Percentiles rank a stretch among this genome's conserved stretches.
Evolutionary conservation across 306 rosid genomes (phyloP).

Genomic region (Gillenia trifoliata): DNA sequence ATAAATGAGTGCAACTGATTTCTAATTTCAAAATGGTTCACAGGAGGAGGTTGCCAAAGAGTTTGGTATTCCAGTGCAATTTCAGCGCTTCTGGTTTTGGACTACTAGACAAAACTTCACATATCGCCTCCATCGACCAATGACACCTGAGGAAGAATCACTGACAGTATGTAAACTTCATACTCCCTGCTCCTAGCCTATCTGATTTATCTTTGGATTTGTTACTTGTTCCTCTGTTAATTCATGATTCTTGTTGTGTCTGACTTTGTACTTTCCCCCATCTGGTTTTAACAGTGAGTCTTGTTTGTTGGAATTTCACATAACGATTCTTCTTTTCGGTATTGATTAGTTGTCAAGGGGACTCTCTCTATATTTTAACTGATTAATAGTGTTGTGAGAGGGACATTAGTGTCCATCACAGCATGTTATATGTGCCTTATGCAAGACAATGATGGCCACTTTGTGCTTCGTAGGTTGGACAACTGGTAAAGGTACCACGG

Average conservation of each 20-base stretch:
- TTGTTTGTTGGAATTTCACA: not conserved
- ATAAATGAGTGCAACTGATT: not conserved
- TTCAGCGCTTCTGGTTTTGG: conserved; percentile 89
- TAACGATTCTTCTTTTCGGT: not conserved
- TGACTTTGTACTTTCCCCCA: not conserved
- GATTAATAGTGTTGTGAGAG: not conserved
- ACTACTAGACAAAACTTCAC: conserved; percentile 88
- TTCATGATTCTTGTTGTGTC: too few species aligned
- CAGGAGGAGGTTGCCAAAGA: conserved; percentile 88
- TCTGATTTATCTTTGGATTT: not conserved
- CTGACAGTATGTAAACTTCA: conserved; percentile 54
- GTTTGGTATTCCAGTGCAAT: conserved; percentile 72
- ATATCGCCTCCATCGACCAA: conserved; percentile 69
- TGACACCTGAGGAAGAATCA: conserved; percentile 66
- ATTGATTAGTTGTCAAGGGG: not conserved
- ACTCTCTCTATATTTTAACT: not conserved
- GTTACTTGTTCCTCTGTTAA: too few species aligned
- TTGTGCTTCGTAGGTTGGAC: conserved; percentile 62
- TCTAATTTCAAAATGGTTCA: conserved; percentile 11
- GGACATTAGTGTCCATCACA: not conserved
- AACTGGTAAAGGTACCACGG: conserved; percentile 60
- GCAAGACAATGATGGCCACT: conserved; percentile 1
- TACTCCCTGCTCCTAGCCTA: not conserved
- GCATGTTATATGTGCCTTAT: not conserved
- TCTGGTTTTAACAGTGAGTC: not conserved